Conservation (phyloP, 1,139 yeast species). For the Magnusiomyces paraingens region DNA sequence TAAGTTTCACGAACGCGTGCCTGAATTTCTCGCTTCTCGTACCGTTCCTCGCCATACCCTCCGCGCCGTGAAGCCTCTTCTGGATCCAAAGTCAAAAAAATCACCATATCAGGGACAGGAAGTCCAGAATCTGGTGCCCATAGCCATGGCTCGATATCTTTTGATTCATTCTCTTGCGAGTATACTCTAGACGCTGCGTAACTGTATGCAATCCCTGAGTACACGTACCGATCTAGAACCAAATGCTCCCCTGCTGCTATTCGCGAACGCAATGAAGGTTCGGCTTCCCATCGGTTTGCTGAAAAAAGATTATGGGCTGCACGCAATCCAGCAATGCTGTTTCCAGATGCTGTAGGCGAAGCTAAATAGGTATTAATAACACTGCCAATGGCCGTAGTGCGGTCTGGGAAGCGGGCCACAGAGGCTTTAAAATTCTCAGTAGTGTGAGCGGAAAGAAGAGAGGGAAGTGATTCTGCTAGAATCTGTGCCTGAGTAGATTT, state of each 20-base stretch:
- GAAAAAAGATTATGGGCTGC: constrained; percentile 70
- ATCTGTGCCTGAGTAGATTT: constrained; percentile 77
- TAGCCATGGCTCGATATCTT: constrained; percentile 62
- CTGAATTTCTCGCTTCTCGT: constrained; percentile 74
- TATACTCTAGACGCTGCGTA: constrained; percentile 13
- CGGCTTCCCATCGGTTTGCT: constrained; percentile 91
- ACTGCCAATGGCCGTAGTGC: constrained; percentile 74
- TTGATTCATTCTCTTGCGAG: constrained; percentile 59
- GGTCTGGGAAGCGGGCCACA: constrained; percentile 75
- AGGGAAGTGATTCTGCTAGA: constrained; percentile 37
- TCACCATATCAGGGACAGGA: constrained; percentile 76
- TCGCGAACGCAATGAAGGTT: constrained; percentile 40
- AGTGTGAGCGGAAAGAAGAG: too few species aligned
- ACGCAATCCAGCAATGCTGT: constrained; percentile 9
- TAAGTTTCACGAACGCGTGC: constrained; percentile 40
- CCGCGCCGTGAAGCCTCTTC: constrained; percentile 51
- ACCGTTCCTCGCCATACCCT: constrained; percentile 90
- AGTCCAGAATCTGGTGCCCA: constrained; percentile 73
- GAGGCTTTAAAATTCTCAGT: constrained; percentile 32
- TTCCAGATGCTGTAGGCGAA: constrained; percentile 29
- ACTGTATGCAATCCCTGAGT: constrained; percentile 90
- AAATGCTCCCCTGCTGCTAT: constrained; percentile 52
- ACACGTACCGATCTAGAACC: constrained; percentile 79
- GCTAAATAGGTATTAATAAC: constrained; percentile 70
- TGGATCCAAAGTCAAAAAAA: constrained; percentile 60